Evolutionary conservation across 1,284 basidiomycete genomes (phyloP), one percentile per base, ranked within the genome.

Genomic region (Schizophyllum commune): DNA sequence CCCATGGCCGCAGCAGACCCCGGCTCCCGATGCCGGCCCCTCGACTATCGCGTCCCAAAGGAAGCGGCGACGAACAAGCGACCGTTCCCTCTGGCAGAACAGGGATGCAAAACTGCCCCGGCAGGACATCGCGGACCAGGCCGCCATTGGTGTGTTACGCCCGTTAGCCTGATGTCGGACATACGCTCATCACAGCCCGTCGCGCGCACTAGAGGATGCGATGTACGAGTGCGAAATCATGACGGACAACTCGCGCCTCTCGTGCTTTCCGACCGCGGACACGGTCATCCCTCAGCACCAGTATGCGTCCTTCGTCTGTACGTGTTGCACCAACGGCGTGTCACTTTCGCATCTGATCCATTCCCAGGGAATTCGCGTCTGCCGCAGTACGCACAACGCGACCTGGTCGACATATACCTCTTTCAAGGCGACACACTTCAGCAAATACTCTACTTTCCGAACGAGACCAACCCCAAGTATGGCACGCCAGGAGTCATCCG

Each of bases 231-330:
- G 77, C 64, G 69, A 79, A 66, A 57, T 75, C 58, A 65, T 69
- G 58, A 77, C 85, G n/a, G 82, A 82, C 64, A 92, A 92, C 73
- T 73, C 82, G 58, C 74, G 89, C 61, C 77, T 84, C 54, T 88
- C 90, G 5, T 93, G 91, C 71, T 92, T 80, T 68, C 91, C 91
- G 13, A 77, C 74, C 0, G 56, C 71, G 7, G 72, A 77, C 63
- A 81, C 80, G 32, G 63, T 75, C 27, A 76, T 92, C 62, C 72
- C 79, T 21, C 90, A 93, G 70, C 81, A 86, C 68, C 72, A 89
- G 62, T 90, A 83, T 78, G 83, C 85, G 5, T 79, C 83, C 39
- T 86, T 92, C 69, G 84, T 92, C 68, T 92, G 90, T 90, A 67
- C 68, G 88, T 85, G 55, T 56, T 1, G 58, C 51, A 58, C 60